Evolutionary conservation across 1,284 basidiomycete species (phyloP).

Genomic region (Sparassis latifolia): DNA sequence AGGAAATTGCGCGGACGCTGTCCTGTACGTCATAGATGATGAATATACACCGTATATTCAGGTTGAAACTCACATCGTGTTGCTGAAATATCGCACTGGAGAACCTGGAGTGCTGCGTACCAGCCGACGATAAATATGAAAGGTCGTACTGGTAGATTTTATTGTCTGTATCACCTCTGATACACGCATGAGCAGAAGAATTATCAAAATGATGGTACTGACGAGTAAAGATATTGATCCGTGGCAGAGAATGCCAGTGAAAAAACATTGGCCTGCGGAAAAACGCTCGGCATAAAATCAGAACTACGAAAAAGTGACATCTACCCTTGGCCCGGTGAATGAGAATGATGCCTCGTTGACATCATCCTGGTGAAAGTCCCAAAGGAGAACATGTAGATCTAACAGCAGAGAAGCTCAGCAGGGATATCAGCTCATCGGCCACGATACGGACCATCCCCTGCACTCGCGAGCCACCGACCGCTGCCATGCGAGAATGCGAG

Average conservation of each 20-base stretch:
- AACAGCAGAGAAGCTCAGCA: neutral
- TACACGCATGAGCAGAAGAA: no score
- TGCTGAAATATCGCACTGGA: constrained; percentile 18
- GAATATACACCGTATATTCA: neutral
- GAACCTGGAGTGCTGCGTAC: constrained; percentile 9
- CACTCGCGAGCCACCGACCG: constrained; percentile 68
- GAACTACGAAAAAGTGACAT: neutral
- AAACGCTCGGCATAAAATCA: neutral
- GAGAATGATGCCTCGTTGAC: constrained; percentile 38
- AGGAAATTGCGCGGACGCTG: constrained; percentile 54
- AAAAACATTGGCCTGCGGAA: constrained; percentile 58
- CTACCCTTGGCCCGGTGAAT: constrained; percentile 46
- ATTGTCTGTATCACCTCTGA: constrained; percentile 58
- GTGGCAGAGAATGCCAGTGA: constrained; percentile 60
- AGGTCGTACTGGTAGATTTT: constrained; percentile 55
- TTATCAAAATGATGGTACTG: constrained; percentile 19
- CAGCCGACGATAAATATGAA: constrained; percentile 16
- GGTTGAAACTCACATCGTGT: constrained; percentile 6
- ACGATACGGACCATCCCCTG: constrained; percentile 56
- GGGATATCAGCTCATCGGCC: neutral
- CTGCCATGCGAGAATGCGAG: constrained; percentile 55
- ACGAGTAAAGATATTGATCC: constrained; percentile 61
- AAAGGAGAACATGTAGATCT: constrained; percentile 59
- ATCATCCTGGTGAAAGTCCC: constrained; percentile 67
- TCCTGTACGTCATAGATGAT: constrained; percentile 33